Conservation (phyloP, 345 rosid species). For the Geranium rotundifolium region DNA sequence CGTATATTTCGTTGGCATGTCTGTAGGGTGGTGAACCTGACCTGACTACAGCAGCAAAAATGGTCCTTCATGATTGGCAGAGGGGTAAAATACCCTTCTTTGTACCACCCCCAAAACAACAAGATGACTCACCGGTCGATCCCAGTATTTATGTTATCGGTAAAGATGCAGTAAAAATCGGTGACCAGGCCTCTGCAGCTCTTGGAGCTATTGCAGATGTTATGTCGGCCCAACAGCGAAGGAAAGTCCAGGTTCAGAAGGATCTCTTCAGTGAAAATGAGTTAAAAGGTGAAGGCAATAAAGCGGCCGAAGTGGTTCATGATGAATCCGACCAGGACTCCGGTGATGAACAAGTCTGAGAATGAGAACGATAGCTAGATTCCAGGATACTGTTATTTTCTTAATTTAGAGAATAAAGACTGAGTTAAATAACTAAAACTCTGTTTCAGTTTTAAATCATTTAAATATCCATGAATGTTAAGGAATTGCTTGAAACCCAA, state of each 20-base stretch:
- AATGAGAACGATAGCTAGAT: neutral
- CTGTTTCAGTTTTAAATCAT: too few species aligned
- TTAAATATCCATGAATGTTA: too few species aligned
- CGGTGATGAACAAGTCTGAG: neutral
- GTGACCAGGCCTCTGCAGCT: conserved; percentile 47
- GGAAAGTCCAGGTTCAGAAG: conserved; percentile 61
- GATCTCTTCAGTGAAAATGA: conserved; percentile 62
- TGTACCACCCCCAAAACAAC: conserved; percentile 59
- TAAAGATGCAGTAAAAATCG: conserved; percentile 33
- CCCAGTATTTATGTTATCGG: conserved; percentile 27
- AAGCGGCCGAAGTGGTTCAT: conserved; percentile 8
- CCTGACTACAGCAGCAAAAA: conserved; percentile 70
- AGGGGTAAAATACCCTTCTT: conserved; percentile 87
- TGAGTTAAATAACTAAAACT: too few species aligned
- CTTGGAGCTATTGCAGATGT: conserved; percentile 64
- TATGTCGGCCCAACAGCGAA: conserved; percentile 66
- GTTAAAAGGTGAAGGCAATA: conserved; percentile 25
- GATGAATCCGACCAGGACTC: conserved; percentile 1
- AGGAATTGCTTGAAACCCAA: too few species aligned
- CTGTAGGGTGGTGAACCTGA: conserved; percentile 90
- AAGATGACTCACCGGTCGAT: conserved; percentile 21
- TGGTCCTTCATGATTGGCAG: conserved; percentile 98
- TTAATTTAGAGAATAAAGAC: too few species aligned
- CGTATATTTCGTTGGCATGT: neutral
- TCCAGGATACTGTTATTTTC: too few species aligned